phyloP scores from a whole-genome alignment of 78 protist species.

The Guillardia theta region DNA sequence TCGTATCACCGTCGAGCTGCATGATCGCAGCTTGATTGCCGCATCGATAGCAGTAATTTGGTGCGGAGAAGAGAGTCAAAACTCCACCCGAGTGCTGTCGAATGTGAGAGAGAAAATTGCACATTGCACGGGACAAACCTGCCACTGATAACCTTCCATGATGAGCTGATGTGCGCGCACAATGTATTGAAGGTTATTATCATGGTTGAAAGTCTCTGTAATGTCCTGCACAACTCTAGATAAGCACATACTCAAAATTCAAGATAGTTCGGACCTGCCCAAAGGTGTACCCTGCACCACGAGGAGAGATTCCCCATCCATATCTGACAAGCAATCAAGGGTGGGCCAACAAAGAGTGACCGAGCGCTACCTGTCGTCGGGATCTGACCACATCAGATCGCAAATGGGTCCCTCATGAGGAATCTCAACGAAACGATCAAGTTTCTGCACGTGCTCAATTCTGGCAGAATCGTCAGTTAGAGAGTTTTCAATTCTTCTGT shows the following conservation, averaged over 20 bases:
- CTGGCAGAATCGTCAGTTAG: not conserved
- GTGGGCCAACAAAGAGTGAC: not conserved
- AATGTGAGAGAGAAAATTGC: not conserved
- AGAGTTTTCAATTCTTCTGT: constrained; percentile 41
- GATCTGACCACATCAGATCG: constrained; percentile 94
- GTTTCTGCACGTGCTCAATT: constrained; percentile 73
- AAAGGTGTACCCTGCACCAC: constrained; percentile 93
- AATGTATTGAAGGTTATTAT: constrained; percentile 77
- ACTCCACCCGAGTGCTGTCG: not conserved
- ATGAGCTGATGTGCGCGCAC: constrained; percentile 97
- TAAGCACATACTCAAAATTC: not conserved
- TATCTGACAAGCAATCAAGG: not conserved
- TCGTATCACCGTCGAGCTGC: constrained; percentile 41
- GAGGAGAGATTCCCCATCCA: constrained; percentile 92
- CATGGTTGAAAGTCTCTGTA: constrained; percentile 84
- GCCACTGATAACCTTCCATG: constrained; percentile 76
- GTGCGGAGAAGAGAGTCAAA: constrained; percentile 68
- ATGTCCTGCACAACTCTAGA: constrained; percentile 89
- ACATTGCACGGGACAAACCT: not conserved
- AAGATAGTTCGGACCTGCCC: constrained; percentile 60
- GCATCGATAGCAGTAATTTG: constrained; percentile 98
- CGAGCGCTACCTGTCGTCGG: constrained; percentile 62
- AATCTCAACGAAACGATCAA: constrained; percentile 87
- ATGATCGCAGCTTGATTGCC: constrained; percentile 86
- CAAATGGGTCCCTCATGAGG: constrained; percentile 85